Conservation (phyloP, 2,329 filamentous ascomycete species). For the Cladosporium cucumerinum region DNA sequence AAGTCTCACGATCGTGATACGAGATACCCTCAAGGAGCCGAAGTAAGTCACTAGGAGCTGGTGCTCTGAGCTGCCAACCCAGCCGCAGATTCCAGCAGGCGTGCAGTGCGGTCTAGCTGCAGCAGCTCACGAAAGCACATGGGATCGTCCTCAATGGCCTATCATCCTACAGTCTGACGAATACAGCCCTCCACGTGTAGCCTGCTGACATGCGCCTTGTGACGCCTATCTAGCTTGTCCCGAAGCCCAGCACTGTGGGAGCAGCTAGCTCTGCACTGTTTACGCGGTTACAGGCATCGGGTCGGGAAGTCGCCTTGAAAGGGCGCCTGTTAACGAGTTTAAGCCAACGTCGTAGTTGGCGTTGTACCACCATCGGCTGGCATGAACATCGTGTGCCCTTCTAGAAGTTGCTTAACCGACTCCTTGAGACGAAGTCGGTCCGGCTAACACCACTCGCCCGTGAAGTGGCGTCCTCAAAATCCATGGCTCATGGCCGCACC, state of each 20-base stretch:
- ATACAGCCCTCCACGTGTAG: slow-evolving; percentile 1
- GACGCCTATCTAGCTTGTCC: background rate
- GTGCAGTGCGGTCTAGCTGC: background rate
- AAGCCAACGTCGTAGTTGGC: background rate
- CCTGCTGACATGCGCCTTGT: slow-evolving; percentile 6
- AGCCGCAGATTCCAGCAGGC: background rate
- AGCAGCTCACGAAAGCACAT: background rate
- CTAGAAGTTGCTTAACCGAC: background rate
- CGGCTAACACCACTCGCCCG: background rate
- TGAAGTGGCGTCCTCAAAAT: background rate
- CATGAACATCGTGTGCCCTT: background rate
- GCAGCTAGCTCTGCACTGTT: background rate
- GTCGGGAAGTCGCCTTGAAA: background rate
- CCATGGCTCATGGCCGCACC: background rate
- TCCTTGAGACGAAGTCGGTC: slow-evolving; percentile 1
- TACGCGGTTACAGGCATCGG: slow-evolving; percentile 8
- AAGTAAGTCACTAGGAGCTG: background rate
- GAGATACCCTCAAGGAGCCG: background rate
- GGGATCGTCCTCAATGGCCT: background rate
- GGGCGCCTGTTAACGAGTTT: background rate
- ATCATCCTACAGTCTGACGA: background rate
- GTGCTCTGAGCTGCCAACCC: background rate
- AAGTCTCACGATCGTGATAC: slow-evolving; percentile 4
- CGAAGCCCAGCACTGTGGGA: background rate
- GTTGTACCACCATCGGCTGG: background rate